Evolutionary conservation across 441 rosid species (phyloP).

Genomic region (Gossypium schwendimanii): DNA sequence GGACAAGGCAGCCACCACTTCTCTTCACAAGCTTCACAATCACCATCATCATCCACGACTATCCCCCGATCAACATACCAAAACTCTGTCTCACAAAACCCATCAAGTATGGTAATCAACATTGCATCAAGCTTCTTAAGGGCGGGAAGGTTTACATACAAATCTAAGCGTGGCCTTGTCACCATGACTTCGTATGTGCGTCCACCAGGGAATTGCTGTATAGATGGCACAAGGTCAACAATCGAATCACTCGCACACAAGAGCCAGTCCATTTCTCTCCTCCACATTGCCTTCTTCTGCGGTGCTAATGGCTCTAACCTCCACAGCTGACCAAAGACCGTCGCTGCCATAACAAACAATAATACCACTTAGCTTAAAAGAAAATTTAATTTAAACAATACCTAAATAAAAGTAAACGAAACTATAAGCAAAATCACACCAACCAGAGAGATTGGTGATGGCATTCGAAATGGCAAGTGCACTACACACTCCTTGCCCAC

Average conservation of each 20-base stretch:
- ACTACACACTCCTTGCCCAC: slow-evolving; percentile 93
- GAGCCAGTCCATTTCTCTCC: slow-evolving; percentile 87
- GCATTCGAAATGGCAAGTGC: slow-evolving; percentile 97
- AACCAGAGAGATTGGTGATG: slow-evolving; percentile 91
- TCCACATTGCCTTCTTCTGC: slow-evolving; percentile 92
- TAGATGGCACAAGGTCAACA: slow-evolving; percentile 91
- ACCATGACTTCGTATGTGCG: slow-evolving; percentile 90
- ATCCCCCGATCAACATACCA: slow-evolving; percentile 93
- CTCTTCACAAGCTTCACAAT: slow-evolving; percentile 58
- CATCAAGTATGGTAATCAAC: slow-evolving; percentile 74
- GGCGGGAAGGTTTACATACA: slow-evolving; percentile 80
- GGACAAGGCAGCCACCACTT: slow-evolving; percentile 99
- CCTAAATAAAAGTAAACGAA: no score
- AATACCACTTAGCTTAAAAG: slow-evolving; percentile 8
- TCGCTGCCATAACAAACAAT: slow-evolving; percentile 39
- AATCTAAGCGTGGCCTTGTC: slow-evolving; percentile 76
- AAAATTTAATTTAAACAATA: background rate
- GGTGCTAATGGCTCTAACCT: slow-evolving; percentile 81
- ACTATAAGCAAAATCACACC: background rate
- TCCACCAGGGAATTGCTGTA: slow-evolving; percentile 92
- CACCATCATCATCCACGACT: slow-evolving; percentile 49
- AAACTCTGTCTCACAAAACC: slow-evolving; percentile 62
- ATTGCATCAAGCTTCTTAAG: slow-evolving; percentile 92
- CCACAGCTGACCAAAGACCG: slow-evolving; percentile 96
- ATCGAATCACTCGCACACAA: slow-evolving; percentile 81